These are phyloP conservation scores for Anthracocystis panici-leucophaei DNA, from an alignment of 1,284 basidiomycete genomes.

Conservation along the genomic window DNA sequence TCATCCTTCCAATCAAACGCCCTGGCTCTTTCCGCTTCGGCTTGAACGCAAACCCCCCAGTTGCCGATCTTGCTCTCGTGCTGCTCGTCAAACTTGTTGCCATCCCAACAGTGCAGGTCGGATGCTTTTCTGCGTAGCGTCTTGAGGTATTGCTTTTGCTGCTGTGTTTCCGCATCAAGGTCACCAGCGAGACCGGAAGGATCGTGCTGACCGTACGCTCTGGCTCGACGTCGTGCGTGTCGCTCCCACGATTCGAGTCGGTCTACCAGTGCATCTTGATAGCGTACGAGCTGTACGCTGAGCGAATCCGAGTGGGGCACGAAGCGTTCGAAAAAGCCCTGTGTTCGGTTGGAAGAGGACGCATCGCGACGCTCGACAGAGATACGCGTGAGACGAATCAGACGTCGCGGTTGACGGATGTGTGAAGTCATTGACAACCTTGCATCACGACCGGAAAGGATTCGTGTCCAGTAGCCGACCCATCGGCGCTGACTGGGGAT, in stretches of 20 bases:
- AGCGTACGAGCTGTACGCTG: constrained; percentile 51
- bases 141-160: constrained; percentile 43
- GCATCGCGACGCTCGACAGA: constrained; percentile 26
- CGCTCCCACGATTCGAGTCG: constrained; percentile 58
- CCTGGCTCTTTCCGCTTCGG: constrained; percentile 57
- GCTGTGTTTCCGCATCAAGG: constrained; percentile 29
- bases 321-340: constrained; percentile 19
- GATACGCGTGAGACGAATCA: constrained; percentile 52
- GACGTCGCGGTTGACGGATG: constrained; percentile 33
- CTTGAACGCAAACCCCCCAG: constrained; percentile 56
- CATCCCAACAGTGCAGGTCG: constrained; percentile 43
- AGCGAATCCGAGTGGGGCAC: constrained; percentile 53
- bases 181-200: constrained; percentile 45
- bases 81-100: constrained; percentile 31
- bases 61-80: constrained; percentile 47
- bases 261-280: constrained; percentile 49
- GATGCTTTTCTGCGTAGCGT: constrained; percentile 31
- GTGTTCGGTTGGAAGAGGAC: background rate
- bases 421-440: constrained; percentile 35
- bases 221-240: constrained; percentile 44
- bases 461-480: constrained; percentile 60
- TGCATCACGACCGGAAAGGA: constrained; percentile 50
- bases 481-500: constrained; percentile 57
- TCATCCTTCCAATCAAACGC: constrained; percentile 57
- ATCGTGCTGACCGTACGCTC: constrained; percentile 53